Percentiles rank a stretch among this genome's conserved stretches.
Evolutionary conservation across 2,329 filamentous ascomycete species (phyloP).

Genomic region (Penicillium sp.): DNA sequence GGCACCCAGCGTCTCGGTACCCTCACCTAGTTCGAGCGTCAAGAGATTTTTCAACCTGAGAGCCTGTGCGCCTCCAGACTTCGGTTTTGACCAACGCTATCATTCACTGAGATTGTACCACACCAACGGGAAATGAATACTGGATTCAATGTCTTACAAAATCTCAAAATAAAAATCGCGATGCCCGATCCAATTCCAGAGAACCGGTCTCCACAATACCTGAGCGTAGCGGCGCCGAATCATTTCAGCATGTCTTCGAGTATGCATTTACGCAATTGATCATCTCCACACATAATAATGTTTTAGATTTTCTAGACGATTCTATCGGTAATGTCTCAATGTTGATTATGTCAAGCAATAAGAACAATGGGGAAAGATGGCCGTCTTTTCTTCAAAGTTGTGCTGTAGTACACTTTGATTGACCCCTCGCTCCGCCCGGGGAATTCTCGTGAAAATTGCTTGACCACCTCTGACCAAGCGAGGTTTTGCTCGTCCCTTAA

Average conservation of each 20-base stretch:
- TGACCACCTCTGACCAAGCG: conserved; percentile 19
- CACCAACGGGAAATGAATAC: not conserved
- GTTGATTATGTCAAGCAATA: not conserved
- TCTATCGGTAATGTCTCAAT: not conserved
- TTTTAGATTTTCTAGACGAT: not conserved
- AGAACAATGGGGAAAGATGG: conserved; percentile 3
- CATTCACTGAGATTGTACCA: not conserved
- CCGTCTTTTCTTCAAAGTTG: conserved; percentile 10
- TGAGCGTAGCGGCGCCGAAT: not conserved
- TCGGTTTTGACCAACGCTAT: not conserved
- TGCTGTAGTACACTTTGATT: conserved; percentile 20
- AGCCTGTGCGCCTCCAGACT: not conserved
- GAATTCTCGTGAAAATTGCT: conserved; percentile 12
- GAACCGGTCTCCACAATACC: not conserved
- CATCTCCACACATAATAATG: not conserved
- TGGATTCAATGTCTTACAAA: not conserved
- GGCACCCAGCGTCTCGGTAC: not conserved
- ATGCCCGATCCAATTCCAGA: conserved; percentile 1
- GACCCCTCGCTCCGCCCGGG: conserved; percentile 16
- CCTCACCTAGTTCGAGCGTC: not conserved
- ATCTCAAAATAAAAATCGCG: not conserved
- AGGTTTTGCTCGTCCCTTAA: conserved; percentile 18
- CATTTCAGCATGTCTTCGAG: not conserved
- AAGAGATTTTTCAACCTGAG: not conserved
- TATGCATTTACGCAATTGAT: not conserved